A percentile compares a stretch with the other conserved stretches of the same genome.
Conservation (phyloP, 2,329 filamentous ascomycete genomes). For the Xylaria hypoxylon region DNA sequence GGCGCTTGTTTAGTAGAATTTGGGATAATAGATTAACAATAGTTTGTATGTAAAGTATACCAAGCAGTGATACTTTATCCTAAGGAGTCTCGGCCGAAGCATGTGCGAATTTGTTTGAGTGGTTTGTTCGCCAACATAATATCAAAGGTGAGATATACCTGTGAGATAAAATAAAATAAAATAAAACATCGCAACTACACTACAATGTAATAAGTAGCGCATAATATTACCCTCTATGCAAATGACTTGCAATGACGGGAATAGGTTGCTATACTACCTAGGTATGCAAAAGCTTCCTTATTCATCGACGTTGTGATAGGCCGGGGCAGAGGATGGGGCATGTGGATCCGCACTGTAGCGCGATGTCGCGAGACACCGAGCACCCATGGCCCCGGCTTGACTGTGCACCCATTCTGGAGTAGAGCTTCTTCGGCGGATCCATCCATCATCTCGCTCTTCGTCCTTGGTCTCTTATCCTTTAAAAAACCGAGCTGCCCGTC, state of each 20-base stretch:
- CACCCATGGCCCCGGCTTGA: slow-evolving; percentile 28
- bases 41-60: too few relatives aligned
- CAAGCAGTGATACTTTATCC: too few relatives aligned
- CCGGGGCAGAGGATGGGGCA: slow-evolving; percentile 23
- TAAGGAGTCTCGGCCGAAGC: too few relatives aligned
- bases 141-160: background rate
- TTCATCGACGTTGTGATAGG: slow-evolving; percentile 30
- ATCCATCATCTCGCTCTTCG: slow-evolving; percentile 38
- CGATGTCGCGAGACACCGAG: slow-evolving; percentile 42
- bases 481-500: slow-evolving; percentile 48
- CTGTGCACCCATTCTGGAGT: slow-evolving; percentile 40
- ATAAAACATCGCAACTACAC: too few relatives aligned
- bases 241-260: background rate
- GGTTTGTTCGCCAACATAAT: too few relatives aligned
- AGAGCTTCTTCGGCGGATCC: slow-evolving; percentile 43
- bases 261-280: slow-evolving; percentile 2
- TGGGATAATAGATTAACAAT: too few relatives aligned
- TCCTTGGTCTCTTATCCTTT: slow-evolving; percentile 39
- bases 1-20: too few relatives aligned
- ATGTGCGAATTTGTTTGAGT: too few relatives aligned
- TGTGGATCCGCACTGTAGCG: slow-evolving; percentile 39
- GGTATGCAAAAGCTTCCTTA: slow-evolving; percentile 16
- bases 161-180: background rate
- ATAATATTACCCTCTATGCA: slow-evolving; percentile 2
- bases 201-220: background rate